phyloP scores from a whole-genome alignment of 83 land plant species.

The Larix sibirica region DNA sequence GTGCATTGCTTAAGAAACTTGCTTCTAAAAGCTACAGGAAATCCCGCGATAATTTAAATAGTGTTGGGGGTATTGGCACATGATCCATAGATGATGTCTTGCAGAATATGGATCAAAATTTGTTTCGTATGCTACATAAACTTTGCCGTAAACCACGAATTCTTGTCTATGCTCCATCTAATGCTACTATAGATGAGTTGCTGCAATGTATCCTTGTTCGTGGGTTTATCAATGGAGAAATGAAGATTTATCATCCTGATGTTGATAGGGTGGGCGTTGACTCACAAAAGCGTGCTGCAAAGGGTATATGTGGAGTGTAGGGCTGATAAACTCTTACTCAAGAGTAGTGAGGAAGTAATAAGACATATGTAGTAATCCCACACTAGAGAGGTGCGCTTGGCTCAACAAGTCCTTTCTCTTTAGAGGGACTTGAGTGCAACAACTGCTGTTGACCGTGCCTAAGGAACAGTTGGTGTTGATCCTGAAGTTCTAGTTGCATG shows the following conservation, averaged over 20 bases:
- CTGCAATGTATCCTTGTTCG: slow-evolving; percentile 92
- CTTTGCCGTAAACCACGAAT: slow-evolving; percentile 97
- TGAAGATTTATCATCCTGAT: slow-evolving; percentile 97
- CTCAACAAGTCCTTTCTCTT: slow-evolving; percentile 68
- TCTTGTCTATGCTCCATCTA: slow-evolving; percentile 98
- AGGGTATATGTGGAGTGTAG: slow-evolving; percentile 98
- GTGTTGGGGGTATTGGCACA: slow-evolving; percentile 20
- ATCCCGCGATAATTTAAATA: slow-evolving; percentile 41
- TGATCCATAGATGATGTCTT: slow-evolving; percentile 98
- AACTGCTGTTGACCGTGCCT: slow-evolving; percentile 80
- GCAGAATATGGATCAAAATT: slow-evolving; percentile 92
- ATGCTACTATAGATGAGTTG: slow-evolving; percentile 98
- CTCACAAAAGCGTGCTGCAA: slow-evolving; percentile 92
- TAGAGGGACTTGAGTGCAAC: slow-evolving; percentile 79
- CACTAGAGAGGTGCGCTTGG: slow-evolving; percentile 54
- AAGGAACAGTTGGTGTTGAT: slow-evolving; percentile 93
- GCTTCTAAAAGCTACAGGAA: slow-evolving; percentile 86
- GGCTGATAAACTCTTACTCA: slow-evolving; percentile 81
- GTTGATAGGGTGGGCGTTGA: slow-evolving; percentile 98
- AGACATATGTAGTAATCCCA: slow-evolving; percentile 69
- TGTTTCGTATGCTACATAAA: slow-evolving; percentile 92
- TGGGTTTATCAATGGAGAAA: slow-evolving; percentile 99
- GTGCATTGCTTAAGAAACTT: slow-evolving; percentile 90
- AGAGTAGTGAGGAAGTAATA: slow-evolving; percentile 69
- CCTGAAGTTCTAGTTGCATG: slow-evolving; percentile 90